A percentile compares a stretch with the other conserved stretches of the same genome.
phyloP scores from a whole-genome alignment of 176 grass and related monocot species.

The Areca catechu region DNA sequence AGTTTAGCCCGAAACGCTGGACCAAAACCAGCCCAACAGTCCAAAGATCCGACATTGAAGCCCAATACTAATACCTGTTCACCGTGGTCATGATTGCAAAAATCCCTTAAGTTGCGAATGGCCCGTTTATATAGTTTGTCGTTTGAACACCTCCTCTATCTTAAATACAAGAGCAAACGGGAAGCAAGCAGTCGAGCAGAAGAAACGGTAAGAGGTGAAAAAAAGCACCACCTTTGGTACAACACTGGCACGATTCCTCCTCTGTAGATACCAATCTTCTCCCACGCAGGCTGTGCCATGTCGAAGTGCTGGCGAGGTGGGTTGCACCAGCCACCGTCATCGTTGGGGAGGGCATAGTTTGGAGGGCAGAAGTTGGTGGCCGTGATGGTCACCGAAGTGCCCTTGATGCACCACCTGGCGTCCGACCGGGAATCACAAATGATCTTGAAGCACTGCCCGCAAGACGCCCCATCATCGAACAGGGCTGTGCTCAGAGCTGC shows the following conservation, averaged over 20 bases:
- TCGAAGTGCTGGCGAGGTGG: slow-evolving; percentile 72
- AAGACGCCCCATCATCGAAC: slow-evolving; percentile 55
- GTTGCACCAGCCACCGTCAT: slow-evolving; percentile 88
- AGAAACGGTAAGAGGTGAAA: neutral
- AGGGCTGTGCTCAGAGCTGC: slow-evolving; percentile 59
- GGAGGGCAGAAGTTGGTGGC: slow-evolving; percentile 86
- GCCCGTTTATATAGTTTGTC: too few species aligned
- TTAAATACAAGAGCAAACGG: too few species aligned
- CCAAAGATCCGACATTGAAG: too few species aligned
- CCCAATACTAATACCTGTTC: too few species aligned
- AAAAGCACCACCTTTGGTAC: slow-evolving; percentile 30
- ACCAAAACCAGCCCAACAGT: too few species aligned
- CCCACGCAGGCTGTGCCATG: slow-evolving; percentile 72
- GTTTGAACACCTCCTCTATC: too few species aligned
- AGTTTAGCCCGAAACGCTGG: too few species aligned
- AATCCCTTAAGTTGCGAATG: too few species aligned
- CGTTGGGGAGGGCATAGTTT: slow-evolving; percentile 36
- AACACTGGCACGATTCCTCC: slow-evolving; percentile 54
- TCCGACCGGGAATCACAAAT: slow-evolving; percentile 23
- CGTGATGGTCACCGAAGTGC: slow-evolving; percentile 42
- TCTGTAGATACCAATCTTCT: slow-evolving; percentile 46
- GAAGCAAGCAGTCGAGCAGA: neutral
- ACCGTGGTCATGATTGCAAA: too few species aligned
- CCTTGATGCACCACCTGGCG: slow-evolving; percentile 32
- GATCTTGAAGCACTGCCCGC: slow-evolving; percentile 71